These are phyloP conservation scores for Cercis canadensis DNA, from an alignment of 306 rosid species.

Conservation along the genomic window DNA sequence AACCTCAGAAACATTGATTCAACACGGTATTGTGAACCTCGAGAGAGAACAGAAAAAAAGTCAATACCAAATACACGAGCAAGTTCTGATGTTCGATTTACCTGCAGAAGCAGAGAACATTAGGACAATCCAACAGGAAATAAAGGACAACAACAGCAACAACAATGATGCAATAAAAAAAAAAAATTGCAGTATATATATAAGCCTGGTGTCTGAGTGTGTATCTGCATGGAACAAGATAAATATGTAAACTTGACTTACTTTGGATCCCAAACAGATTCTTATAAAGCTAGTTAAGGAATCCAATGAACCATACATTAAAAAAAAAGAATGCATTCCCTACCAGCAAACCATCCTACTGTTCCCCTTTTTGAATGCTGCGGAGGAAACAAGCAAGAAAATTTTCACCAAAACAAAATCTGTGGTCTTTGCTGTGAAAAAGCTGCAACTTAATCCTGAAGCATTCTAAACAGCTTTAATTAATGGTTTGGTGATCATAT, in stretches of 20 bases:
- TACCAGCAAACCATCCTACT: background rate
- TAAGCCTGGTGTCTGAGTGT: background rate
- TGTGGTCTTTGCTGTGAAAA: background rate
- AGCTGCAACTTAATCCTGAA: background rate
- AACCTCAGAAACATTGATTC: constrained; percentile 95
- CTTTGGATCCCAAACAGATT: constrained; percentile 13
- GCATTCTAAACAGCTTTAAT: background rate
- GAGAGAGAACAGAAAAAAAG: constrained; percentile 93
- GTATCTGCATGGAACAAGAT: background rate
- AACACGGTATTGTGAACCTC: constrained; percentile 96
- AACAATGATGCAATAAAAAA: background rate
- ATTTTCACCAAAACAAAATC: background rate
- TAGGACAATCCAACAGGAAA: constrained; percentile 24
- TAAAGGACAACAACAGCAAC: background rate
- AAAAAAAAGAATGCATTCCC: background rate
- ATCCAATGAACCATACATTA: constrained; percentile 31
- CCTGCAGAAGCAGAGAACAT: constrained; percentile 60
- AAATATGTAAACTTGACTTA: constrained; percentile 15
- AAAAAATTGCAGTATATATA: background rate
- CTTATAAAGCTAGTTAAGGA: constrained; percentile 30
- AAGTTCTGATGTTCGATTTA: constrained; percentile 93
- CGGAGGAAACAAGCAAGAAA: background rate
- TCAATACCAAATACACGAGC: constrained; percentile 99
- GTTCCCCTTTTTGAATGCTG: background rate
- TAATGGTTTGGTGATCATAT: background rate